Percentiles rank a stretch among this genome's conserved stretches.
Evolutionary conservation across 2,329 filamentous ascomycete species (phyloP).

Genomic region (Penicillium concentricum): DNA sequence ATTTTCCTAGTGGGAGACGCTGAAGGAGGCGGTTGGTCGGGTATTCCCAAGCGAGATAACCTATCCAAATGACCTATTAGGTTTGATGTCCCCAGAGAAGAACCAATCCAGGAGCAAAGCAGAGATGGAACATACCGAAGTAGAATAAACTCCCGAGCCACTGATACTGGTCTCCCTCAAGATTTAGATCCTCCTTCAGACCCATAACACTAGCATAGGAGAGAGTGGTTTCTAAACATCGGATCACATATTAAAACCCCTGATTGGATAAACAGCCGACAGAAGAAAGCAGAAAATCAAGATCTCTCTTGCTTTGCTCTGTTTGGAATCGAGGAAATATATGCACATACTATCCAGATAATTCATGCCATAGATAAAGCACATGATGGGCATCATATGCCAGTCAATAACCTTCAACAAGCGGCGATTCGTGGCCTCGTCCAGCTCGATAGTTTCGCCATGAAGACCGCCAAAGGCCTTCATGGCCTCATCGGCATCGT

Average conservation of each 20-base stretch:
- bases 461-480: constrained; percentile 53
- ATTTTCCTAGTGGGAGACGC: constrained; percentile 64
- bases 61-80: constrained; percentile 20
- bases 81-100: neutral
- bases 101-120: neutral
- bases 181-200: constrained; percentile 47
- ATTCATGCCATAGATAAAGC: constrained; percentile 58
- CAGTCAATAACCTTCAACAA: constrained; percentile 62
- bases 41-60: constrained; percentile 61
- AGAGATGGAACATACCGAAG: constrained; percentile 37
- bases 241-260: neutral
- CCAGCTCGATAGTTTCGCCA: constrained; percentile 54
- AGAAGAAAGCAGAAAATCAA: neutral
- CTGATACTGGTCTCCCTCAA: constrained; percentile 49
- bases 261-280: neutral
- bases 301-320: neutral
- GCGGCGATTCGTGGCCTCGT: constrained; percentile 58
- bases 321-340: neutral
- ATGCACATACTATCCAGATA: constrained; percentile 51
- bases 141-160: constrained; percentile 56
- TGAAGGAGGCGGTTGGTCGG: constrained; percentile 66
- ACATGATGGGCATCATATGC: constrained; percentile 61
- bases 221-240: constrained; percentile 44
- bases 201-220: constrained; percentile 58
- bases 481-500: constrained; percentile 62